Base-by-base conservation (phyloP, 2,329 filamentous ascomycete species). In the Fulvia fulva region DNA sequence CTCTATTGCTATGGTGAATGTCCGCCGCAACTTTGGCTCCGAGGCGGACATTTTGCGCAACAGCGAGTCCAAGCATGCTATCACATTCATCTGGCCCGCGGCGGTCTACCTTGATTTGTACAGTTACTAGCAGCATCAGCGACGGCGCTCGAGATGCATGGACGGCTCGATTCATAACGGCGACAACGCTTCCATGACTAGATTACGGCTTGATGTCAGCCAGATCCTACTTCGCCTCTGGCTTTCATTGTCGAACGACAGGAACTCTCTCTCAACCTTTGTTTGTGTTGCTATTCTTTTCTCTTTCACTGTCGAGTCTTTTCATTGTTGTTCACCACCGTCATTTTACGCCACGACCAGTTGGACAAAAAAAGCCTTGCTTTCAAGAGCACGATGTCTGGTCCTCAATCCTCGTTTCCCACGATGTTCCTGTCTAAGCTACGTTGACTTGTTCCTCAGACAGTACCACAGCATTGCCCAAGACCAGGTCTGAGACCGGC, bases 51-150 rank as follows among this genome's bases (percentile, higher is more conserved):
- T 34, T 14, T 11, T 34, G 3, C 8, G 30, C 30, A 34, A 14
- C 30, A 14, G 11, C 30, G 16, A 3, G 30, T 9, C 11, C 30
- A 12, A 32, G 28, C 12, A 32, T 6, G 28, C 28, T 34, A 34
- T 8, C n/a, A 19, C 37, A 41, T 41, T 41, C 37, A 41, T n/a
- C n/a, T 41, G 37, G 16, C n/a, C 14, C 16, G n/a, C 37, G 37
- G 37, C 37, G 47, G 23, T 2, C 16, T 32, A n/a, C 23, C 16
- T 32, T 52, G 34, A 43, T 60, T 47, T 55, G 51, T 58, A 57
- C 60, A 58, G 57, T 50, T 53, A 51, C 44, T 25, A 16, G 47
- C 30, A 58, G 62, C 63, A 59, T 65, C 63, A 65, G 63, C 58
- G 63, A 53, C 56, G 61, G 57, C 61, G 61, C 49, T 59, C 26